Evolutionary conservation across 257 asterid genomes (phyloP), one percentile per base, ranked within the genome.

Genomic region (Nicotiana paniculata): DNA sequence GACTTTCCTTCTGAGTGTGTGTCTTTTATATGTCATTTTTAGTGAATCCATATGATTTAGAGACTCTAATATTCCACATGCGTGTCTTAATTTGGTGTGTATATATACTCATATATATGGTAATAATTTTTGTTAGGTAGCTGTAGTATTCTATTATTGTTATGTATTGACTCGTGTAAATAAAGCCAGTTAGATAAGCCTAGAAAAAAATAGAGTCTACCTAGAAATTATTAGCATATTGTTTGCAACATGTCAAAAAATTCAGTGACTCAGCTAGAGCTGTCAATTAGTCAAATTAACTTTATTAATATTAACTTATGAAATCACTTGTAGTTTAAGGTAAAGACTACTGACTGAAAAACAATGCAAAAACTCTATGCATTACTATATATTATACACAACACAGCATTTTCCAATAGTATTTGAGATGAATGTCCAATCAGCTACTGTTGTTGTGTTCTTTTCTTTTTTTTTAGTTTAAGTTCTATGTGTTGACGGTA

Each of bases 341-440:
- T 81, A 84, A 28, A 54, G 79, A 77, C 85, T 21, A 33, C 32
- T 77, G 18, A 62, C 66, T 17, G 6, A 43, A 68, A 9, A 61
- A 30, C 63, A 48, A 75, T 68, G 78, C 33, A 82, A 62, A 17
- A 21, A 75, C 39, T 75, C 46, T 15, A 75, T 15, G 43, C 24
- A 48, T 13, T 74, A 48, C 51, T 74, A 69, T 62, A 69, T 54
- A 26, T 59, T 17, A 57, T 17, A 17, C 1, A 57, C 58, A 55
- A 5, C 10, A 17, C 17, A 57, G 24, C 30, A 16, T 10, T 46
- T 66, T 72, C 61, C 55, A 79, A 76, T 58, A 78, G 43, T 70
- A 66, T 51, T 46, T 21, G 77, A 54, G 43, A 74, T 53, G 82
- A 84, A 85, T 80, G 82, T 85, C 87, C 81, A 28, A 32, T 80